Evolutionary conservation across 768 basidiomycete genomes (phyloP).

Genomic region (Pulveroboletus ravenelii): DNA sequence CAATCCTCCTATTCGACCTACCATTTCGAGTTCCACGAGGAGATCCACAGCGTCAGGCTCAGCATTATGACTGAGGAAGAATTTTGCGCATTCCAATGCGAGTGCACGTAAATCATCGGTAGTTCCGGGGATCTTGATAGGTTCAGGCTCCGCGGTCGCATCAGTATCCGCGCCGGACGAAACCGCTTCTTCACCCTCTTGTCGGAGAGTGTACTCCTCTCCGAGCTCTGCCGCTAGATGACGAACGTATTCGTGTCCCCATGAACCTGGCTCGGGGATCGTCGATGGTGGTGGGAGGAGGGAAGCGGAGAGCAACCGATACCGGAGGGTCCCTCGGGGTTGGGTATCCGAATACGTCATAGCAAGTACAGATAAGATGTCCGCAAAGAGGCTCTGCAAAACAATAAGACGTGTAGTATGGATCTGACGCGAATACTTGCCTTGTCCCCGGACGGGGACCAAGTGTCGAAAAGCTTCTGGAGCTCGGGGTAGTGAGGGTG

Average conservation of each 20-base stretch:
- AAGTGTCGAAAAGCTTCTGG: conserved; percentile 77
- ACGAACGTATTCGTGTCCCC: conserved; percentile 99
- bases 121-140: conserved; percentile 42
- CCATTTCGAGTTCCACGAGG: conserved; percentile 88
- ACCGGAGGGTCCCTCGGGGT: conserved; percentile 91
- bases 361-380: conserved; percentile 95
- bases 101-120: conserved; percentile 72
- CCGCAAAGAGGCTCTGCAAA: conserved; percentile 83
- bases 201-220: conserved; percentile 80
- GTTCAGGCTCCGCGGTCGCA: conserved; percentile 29
- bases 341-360: conserved; percentile 99
- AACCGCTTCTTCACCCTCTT: conserved; percentile 43
- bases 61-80: conserved; percentile 90
- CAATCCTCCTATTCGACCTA: conserved; percentile 67
- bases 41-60: conserved; percentile 98
- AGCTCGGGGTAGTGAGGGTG: conserved; percentile 89
- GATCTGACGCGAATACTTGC: conserved; percentile 1
- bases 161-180: conserved; percentile 25
- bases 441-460: conserved; percentile 76
- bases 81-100: conserved; percentile 80
- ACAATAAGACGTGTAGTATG: neutral
- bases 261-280: conserved; percentile 85
- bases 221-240: conserved; percentile 96
- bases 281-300: conserved; percentile 60
- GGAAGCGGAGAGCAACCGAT: conserved; percentile 79